These are phyloP conservation scores for Globisporangium paroecandrum DNA, from an alignment of 352 stramenopile genomes.

Conservation along the genomic window DNA sequence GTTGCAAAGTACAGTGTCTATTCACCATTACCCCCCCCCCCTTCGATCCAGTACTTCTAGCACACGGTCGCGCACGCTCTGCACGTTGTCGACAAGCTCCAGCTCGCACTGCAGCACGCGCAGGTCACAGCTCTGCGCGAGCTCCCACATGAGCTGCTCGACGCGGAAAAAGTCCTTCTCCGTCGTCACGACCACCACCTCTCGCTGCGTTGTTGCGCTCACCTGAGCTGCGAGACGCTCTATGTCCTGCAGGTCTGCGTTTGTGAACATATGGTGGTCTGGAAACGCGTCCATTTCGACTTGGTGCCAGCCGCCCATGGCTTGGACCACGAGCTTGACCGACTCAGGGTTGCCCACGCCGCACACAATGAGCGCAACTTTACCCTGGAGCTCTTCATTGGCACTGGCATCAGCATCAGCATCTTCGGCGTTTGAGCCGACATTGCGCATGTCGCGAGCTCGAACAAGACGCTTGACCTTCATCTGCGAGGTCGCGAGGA, in stretches of 20 bases:
- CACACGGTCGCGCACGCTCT: slow-evolving; percentile 7
- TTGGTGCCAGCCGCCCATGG: slow-evolving; percentile 23
- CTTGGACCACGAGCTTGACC: slow-evolving; percentile 39
- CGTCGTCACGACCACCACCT: slow-evolving; percentile 53
- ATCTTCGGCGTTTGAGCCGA: background rate
- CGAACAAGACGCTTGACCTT: slow-evolving; percentile 29
- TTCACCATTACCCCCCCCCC: too few relatives aligned
- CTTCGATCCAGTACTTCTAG: background rate
- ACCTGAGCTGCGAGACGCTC: slow-evolving; percentile 14
- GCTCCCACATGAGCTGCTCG: slow-evolving; percentile 1
- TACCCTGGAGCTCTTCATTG: slow-evolving; percentile 15
- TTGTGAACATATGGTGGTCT: slow-evolving; percentile 56
- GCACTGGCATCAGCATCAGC: background rate
- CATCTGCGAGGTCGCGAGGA: slow-evolving; percentile 58
- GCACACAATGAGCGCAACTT: slow-evolving; percentile 42
- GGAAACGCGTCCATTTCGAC: slow-evolving; percentile 51
- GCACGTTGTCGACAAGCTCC: slow-evolving; percentile 30
- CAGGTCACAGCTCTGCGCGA: slow-evolving; percentile 16
- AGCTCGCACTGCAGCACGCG: slow-evolving; percentile 39
- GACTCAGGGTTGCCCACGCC: slow-evolving; percentile 69
- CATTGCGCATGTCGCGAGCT: slow-evolving; percentile 9
- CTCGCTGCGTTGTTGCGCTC: background rate
- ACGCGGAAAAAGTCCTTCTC: slow-evolving; percentile 52
- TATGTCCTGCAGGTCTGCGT: slow-evolving; percentile 33
- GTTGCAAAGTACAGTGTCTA: too few relatives aligned